Base-by-base conservation (phyloP, 208 protist genomes). In the Acanthamoeba royreba region DNA sequence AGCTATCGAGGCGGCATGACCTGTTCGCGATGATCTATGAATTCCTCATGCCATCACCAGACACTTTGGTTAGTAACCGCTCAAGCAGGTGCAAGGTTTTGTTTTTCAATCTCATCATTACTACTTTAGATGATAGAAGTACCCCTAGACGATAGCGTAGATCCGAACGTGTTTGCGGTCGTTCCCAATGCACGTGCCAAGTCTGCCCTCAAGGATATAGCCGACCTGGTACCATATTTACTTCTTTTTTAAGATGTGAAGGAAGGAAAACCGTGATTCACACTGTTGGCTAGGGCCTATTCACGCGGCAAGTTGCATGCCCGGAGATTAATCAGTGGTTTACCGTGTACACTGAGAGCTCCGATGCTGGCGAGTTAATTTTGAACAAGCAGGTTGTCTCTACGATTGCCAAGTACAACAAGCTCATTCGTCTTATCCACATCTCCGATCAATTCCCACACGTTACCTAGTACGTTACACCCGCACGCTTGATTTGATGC, bases 401-500 rank as follows among this genome's bases (percentile, higher is more conserved):
- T 5, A 28, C 69, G 5, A 81, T 81, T 42, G 69, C 69, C 69
- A 81, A 81, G 69, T 47, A 81, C 42, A 35, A 81, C 69, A 81
- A 81, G 22, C 19, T 47, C 13, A 40, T 81, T 25, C 33, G 42
- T 1, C 33, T 47, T 42, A 47, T 81, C 22, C 69, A 81, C 69
- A 47, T 81, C 69, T 81, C 69, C 69, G 69, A 81, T 28, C 69
- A 81, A 42, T 49, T 81, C 69, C 69, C 69, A 15, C 69, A 81
- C 40, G 69, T 81, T 13, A 81, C 69, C 69, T 81, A 81, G 69
- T 81, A 47, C 69, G 40, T 46, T 5, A 0, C 2, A n/a, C n/a
- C 61, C 7, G 15, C 22, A 13, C 17, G 22, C 19, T n/a, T 31
- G 4, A 13, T n/a, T 0, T 35, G 28, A 22, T 0, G 28, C 1